phyloP scores from a whole-genome alignment of 2,329 filamentous ascomycete species.

The Hypocrella siamensis region DNA sequence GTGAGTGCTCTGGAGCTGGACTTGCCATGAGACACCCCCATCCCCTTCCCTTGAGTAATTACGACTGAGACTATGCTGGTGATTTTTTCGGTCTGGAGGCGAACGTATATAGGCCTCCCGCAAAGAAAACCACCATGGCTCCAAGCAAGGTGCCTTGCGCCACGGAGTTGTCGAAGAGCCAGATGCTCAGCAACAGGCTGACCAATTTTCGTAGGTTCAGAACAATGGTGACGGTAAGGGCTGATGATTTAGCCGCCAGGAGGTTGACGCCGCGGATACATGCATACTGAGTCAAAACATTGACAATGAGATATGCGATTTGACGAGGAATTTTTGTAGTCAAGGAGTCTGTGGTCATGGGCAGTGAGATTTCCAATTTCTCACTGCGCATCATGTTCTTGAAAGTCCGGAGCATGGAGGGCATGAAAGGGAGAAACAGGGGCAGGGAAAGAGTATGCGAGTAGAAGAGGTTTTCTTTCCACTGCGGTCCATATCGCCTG shows the following conservation, averaged over 20 bases:
- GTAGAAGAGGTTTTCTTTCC: slow-evolving; percentile 95
- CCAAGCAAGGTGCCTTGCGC: slow-evolving; percentile 64
- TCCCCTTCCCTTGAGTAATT: too few species aligned
- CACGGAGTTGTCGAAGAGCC: slow-evolving; percentile 80
- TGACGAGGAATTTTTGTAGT: slow-evolving; percentile 42
- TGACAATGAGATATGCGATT: slow-evolving; percentile 53
- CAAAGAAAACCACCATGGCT: slow-evolving; percentile 73
- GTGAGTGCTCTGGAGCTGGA: too few species aligned
- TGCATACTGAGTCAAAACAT: slow-evolving; percentile 80
- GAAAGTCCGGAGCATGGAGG: slow-evolving; percentile 49
- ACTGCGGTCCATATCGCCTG: slow-evolving; percentile 68
- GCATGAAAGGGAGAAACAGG: slow-evolving; percentile 58
- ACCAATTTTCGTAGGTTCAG: slow-evolving; percentile 90
- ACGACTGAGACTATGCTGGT: background rate
- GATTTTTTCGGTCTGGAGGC: slow-evolving; percentile 30
- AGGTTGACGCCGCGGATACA: slow-evolving; percentile 95
- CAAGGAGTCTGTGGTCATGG: slow-evolving; percentile 5
- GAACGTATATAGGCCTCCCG: slow-evolving; percentile 80
- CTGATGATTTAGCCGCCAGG: slow-evolving; percentile 75
- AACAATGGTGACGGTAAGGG: slow-evolving; percentile 90
- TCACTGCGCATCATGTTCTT: slow-evolving; percentile 44
- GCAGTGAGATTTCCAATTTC: slow-evolving; percentile 26
- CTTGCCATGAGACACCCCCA: too few species aligned
- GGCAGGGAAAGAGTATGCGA: slow-evolving; percentile 63
- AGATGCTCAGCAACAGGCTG: slow-evolving; percentile 80